A percentile compares a stretch with the other conserved stretches of the same genome.
These are phyloP conservation scores for Xylaria flabelliformis DNA, from an alignment of 495 filamentous ascomycete species.

Conservation along the genomic window DNA sequence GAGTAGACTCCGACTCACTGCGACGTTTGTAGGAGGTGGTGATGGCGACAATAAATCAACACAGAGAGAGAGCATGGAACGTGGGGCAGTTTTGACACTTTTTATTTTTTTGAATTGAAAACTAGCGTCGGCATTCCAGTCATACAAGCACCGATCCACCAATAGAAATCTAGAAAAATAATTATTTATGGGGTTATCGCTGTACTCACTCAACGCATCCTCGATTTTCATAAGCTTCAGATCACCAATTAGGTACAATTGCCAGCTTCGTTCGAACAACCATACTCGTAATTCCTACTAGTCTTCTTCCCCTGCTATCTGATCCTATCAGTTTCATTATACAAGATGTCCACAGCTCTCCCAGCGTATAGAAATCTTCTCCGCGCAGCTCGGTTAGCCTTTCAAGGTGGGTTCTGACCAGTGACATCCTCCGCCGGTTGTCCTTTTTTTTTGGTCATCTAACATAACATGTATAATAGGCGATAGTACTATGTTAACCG, in stretches of 20 bases:
- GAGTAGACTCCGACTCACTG: not conserved
- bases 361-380: slow-evolving; percentile 83
- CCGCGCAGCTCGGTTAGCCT: slow-evolving; percentile 82
- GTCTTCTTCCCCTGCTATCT: not conserved
- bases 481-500: slow-evolving; percentile 67
- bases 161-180: not conserved
- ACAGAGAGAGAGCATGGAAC: not conserved
- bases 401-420: slow-evolving; percentile 65
- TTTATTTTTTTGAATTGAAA: slow-evolving; percentile 24
- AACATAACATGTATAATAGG: slow-evolving; percentile 52
- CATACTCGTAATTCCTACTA: not conserved
- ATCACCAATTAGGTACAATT: not conserved
- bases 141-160: slow-evolving; percentile 7
- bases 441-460: not conserved
- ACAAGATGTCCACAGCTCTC: slow-evolving; percentile 62
- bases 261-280: not conserved
- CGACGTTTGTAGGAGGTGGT: not conserved
- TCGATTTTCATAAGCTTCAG: slow-evolving; percentile 35
- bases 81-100: slow-evolving; percentile 29
- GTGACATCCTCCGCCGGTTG: not conserved
- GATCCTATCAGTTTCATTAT: not conserved
- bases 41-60: not conserved
- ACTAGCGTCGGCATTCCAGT: slow-evolving; percentile 24
- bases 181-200: not conserved
- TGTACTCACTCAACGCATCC: slow-evolving; percentile 24